These are phyloP conservation scores for Tagetes erecta DNA, from an alignment of 129 eudicot species.

Conservation along the genomic window DNA sequence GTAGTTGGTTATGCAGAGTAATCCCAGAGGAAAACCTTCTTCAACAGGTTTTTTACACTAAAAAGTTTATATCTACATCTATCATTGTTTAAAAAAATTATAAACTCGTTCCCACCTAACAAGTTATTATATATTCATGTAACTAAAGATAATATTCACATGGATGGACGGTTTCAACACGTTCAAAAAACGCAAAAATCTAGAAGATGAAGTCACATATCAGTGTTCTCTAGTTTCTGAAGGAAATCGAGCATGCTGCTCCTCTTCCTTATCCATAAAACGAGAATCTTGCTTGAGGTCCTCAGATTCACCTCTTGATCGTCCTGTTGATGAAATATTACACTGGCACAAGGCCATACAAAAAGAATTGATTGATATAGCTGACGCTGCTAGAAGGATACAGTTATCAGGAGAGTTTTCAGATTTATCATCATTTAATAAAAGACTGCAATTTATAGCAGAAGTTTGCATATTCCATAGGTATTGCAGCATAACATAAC, in stretches of 20 bases:
- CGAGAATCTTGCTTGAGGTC: slow-evolving; percentile 34
- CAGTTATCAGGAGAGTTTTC: slow-evolving; percentile 79
- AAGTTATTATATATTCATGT: slow-evolving; percentile 27
- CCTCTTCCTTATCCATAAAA: slow-evolving; percentile 50
- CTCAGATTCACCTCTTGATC: slow-evolving; percentile 42
- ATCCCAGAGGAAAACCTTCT: slow-evolving; percentile 92
- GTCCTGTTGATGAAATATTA: slow-evolving; percentile 89
- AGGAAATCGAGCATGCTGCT: slow-evolving; percentile 60
- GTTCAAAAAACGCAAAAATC: slow-evolving; percentile 47
- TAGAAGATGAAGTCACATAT: slow-evolving; percentile 46
- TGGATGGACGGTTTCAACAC: slow-evolving; percentile 88
- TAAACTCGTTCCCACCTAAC: slow-evolving; percentile 20
- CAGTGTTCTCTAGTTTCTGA: slow-evolving; percentile 30
- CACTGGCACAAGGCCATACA: slow-evolving; percentile 94
- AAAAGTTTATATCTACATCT: slow-evolving; percentile 25
- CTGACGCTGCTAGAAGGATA: slow-evolving; percentile 84
- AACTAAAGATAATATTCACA: slow-evolving; percentile 67
- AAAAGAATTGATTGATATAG: slow-evolving; percentile 78
- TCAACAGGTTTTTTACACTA: slow-evolving; percentile 58
- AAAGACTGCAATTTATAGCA: slow-evolving; percentile 88
- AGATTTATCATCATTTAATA: slow-evolving; percentile 77
- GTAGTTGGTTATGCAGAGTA: slow-evolving; percentile 67
- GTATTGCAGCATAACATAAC: slow-evolving; percentile 32
- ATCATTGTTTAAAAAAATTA: neutral
- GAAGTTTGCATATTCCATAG: slow-evolving; percentile 98